Percentiles rank a stretch among this genome's conserved stretches.
These are phyloP conservation scores for Exserohilum rostratum DNA, from an alignment of 2,329 filamentous ascomycete genomes.

Conservation along the genomic window DNA sequence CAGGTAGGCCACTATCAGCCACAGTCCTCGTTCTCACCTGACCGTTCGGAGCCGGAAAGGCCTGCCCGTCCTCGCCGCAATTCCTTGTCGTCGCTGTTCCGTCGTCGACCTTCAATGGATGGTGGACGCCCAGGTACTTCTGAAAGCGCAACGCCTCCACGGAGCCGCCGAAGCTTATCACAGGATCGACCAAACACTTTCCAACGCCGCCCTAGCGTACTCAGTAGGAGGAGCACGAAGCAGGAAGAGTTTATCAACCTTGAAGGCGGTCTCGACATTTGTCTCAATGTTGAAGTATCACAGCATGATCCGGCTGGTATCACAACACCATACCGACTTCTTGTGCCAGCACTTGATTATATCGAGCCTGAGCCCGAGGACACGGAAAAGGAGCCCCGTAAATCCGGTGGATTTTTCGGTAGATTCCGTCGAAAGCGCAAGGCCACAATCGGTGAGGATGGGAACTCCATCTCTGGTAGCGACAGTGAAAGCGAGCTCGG, in stretches of 20 bases:
- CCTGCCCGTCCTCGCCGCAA: conserved; percentile 40
- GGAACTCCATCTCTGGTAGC: conserved; percentile 35
- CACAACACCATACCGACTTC: conserved; percentile 82
- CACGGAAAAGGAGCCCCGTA: conserved; percentile 31
- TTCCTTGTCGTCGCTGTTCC: conserved; percentile 44
- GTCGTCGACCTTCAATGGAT: conserved; percentile 42
- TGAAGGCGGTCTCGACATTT: conserved; percentile 83
- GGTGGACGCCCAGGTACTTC: conserved; percentile 32
- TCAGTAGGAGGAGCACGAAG: conserved; percentile 48
- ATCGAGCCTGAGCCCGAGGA: conserved; percentile 22
- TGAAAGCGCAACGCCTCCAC: conserved; percentile 29
- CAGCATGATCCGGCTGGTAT: conserved; percentile 84
- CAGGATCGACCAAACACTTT: conserved; percentile 49
- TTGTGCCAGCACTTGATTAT: conserved; percentile 76
- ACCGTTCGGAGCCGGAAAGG: conserved; percentile 35
- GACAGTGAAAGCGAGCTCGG: conserved; percentile 36
- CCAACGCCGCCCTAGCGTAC: conserved; percentile 53
- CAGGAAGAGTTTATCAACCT: conserved; percentile 66
- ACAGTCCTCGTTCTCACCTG: conserved; percentile 46
- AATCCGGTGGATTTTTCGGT: conserved; percentile 37
- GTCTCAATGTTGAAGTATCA: conserved; percentile 87
- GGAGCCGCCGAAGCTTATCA: conserved; percentile 20
- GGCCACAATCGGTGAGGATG: conserved; percentile 41
- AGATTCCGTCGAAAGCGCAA: conserved; percentile 31
- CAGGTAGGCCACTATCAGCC: conserved; percentile 34